Evolutionary conservation across 306 rosid species (phyloP).

Genomic region (Cajanus cajan): DNA sequence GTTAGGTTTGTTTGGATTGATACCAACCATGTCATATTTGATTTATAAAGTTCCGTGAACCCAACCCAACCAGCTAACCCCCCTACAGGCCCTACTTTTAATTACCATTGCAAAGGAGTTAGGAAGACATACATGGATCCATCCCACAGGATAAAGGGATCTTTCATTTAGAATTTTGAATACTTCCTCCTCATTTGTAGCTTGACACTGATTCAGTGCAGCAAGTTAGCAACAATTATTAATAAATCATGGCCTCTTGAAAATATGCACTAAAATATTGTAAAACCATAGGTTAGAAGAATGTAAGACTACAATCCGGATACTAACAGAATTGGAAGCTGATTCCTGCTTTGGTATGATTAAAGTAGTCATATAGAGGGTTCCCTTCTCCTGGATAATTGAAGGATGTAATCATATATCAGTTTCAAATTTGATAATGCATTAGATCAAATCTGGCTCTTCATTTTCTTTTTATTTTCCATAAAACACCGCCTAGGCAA

Average conservation of each 20-base stretch:
- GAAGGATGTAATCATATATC: conserved; percentile 25
- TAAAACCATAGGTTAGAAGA: conserved; percentile 8
- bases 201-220: conserved; percentile 62
- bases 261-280: conserved; percentile 4
- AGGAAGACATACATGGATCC: conserved; percentile 76
- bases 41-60: background rate
- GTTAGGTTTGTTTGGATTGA: background rate
- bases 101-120: background rate
- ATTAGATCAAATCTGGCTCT: conserved; percentile 1
- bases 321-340: conserved; percentile 77
- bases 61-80: background rate
- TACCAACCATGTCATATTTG: background rate
- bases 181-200: conserved; percentile 74
- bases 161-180: conserved; percentile 66
- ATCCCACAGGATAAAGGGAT: conserved; percentile 78
- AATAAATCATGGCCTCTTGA: conserved; percentile 16
- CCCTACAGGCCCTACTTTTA: background rate
- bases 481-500: background rate
- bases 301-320: background rate
- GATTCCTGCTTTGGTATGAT: conserved; percentile 91
- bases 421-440: conserved; percentile 20
- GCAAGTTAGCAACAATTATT: conserved; percentile 39
- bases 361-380: conserved; percentile 71
- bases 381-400: conserved; percentile 57
- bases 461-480: background rate